These are phyloP conservation scores for Fusarium keratoplasticum DNA, from an alignment of 2,329 filamentous ascomycete species.

Conservation along the genomic window DNA sequence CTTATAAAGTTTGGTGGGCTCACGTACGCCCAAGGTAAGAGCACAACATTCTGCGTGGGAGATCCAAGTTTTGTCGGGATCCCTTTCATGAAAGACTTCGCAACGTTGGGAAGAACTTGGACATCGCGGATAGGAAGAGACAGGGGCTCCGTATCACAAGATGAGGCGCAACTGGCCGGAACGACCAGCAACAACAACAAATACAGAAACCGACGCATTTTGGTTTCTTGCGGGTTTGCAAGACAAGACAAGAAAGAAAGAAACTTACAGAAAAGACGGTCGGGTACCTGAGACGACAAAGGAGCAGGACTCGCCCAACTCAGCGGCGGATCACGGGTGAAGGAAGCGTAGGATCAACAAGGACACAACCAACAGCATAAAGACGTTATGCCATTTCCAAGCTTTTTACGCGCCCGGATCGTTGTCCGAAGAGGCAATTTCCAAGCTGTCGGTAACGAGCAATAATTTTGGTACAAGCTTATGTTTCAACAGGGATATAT, in stretches of 20 bases:
- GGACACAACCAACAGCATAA: not conserved
- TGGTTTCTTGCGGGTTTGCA: not conserved
- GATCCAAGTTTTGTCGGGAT: constrained; percentile 43
- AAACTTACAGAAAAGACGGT: not conserved
- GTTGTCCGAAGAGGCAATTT: not conserved
- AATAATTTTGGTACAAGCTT: not conserved
- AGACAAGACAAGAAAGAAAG: not conserved
- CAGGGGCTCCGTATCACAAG: constrained; percentile 28
- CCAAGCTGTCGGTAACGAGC: not conserved
- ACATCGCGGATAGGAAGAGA: constrained; percentile 34
- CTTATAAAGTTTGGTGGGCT: too few relatives aligned
- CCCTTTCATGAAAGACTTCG: constrained; percentile 45
- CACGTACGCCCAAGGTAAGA: constrained; percentile 49
- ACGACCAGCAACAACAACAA: not conserved
- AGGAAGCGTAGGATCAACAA: not conserved
- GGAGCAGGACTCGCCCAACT: not conserved
- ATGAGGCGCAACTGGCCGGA: not conserved
- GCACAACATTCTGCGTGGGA: constrained; percentile 42
- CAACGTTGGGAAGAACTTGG: constrained; percentile 37
- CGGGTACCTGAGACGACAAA: not conserved
- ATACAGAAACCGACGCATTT: constrained; percentile 11
- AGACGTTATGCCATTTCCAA: not conserved
- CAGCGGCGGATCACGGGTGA: not conserved
- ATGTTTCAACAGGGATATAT: not conserved
- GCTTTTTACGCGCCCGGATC: not conserved